phyloP scores from a whole-genome alignment of 1,284 basidiomycete species.

The Cryptococcus maquisensis region DNA sequence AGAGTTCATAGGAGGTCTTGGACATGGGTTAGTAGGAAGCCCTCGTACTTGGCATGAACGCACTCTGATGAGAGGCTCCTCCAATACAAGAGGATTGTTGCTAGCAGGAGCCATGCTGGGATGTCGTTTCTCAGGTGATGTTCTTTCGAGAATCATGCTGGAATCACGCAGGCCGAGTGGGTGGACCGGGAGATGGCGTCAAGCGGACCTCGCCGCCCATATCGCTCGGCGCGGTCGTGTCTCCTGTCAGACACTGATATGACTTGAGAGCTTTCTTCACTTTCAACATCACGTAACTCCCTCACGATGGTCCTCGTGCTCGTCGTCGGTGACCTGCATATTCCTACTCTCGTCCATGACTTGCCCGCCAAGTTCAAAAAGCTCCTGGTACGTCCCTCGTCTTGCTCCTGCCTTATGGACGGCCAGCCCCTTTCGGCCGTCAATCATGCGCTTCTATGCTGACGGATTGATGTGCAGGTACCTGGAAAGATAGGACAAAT shows the following conservation, averaged over 20 bases:
- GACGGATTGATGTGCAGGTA: conserved; percentile 46
- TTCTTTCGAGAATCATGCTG: not conserved
- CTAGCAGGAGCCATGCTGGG: conserved; percentile 1
- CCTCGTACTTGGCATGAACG: not conserved
- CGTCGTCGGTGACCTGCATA: conserved; percentile 90
- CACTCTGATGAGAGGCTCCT: conserved; percentile 44
- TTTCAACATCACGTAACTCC: not conserved
- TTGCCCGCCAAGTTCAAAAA: conserved; percentile 96
- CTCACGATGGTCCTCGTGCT: conserved; percentile 74
- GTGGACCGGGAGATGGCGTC: not conserved
- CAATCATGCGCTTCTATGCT: not conserved
- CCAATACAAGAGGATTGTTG: conserved; percentile 30
- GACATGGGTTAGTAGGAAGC: conserved; percentile 2
- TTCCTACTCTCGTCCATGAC: conserved; percentile 80
- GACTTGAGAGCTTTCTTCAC: not conserved
- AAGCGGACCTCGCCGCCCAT: not conserved
- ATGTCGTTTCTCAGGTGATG: not conserved
- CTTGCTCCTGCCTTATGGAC: not conserved
- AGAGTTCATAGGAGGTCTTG: conserved; percentile 49
- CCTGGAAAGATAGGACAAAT: conserved; percentile 98
- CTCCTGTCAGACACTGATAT: too few relatives aligned
- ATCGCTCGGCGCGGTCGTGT: too few relatives aligned
- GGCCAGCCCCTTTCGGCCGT: not conserved
- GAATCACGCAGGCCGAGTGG: too few relatives aligned
- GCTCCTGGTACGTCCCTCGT: conserved; percentile 58